Evolutionary conservation across 2,329 filamentous ascomycete genomes (phyloP), one percentile per base, ranked within the genome.

Genomic region (Aspergillus carbonarius): DNA sequence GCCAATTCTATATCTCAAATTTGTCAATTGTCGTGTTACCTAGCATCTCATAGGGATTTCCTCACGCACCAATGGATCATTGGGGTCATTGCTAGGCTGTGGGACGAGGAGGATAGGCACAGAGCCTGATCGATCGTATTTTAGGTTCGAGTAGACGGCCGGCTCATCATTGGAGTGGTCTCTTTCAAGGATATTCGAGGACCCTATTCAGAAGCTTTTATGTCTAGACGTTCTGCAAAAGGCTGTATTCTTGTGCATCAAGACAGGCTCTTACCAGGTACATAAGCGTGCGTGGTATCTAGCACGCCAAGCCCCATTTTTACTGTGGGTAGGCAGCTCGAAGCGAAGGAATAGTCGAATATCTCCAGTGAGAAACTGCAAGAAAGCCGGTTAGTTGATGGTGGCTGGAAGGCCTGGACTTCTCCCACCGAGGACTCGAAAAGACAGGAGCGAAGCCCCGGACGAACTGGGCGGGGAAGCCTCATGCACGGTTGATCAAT

Each of bases 41-140:
- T 50, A 9, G 49, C 15, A 18, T 12, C 18, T 23, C 8, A 27
- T 25, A 15, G 4, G 13, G 25, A 42, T 34, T 13, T 37, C 34
- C 17, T 10, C 17, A 52, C 70, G 55, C 82, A 88, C 85, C 65
- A 96, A 81, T 30, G 92, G 93, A 75, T 97, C 93, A 72, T 96
- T 93, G 4, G 91, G 91, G 72, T 96, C 91, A 74, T 96, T 89
- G 62, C 88, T 93, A 2, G 93, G 93, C 70, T 97, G 93, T 5
- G 93, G 93, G 5, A 96, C 89, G 32, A 97, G 85, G 66, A 97
- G 90, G 67, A 93, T 89, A 52, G 87, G 85, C 17, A 82, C 75
- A 17, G 81, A 79, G 34, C 90, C 88, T 62, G 81, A 88, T 54
- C 75, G 82, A 74, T 93, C 90, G 74, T 87, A 90, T 75, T 95